These are phyloP conservation scores for Linnemannia schmuckeri DNA, from an alignment of 192 early-diverging fungal species.

Conservation along the genomic window DNA sequence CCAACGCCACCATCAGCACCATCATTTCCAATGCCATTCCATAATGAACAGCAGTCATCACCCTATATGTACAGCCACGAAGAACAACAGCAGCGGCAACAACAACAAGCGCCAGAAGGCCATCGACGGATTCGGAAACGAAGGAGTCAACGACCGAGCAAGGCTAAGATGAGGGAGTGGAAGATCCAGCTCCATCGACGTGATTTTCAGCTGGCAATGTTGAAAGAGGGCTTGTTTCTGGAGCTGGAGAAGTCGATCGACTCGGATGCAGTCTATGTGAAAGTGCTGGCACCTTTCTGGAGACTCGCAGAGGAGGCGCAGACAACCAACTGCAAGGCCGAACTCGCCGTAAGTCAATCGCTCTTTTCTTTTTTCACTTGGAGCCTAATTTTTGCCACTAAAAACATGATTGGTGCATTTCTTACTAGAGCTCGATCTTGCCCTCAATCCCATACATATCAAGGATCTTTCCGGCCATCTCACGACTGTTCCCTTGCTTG, in stretches of 20 bases:
- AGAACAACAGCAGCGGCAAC: background rate
- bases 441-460: constrained; percentile 41
- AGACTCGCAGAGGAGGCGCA: constrained; percentile 40
- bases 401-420: background rate
- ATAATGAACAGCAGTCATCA: background rate
- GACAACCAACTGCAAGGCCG: constrained; percentile 43
- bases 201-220: constrained; percentile 37
- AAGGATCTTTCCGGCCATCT: constrained; percentile 34
- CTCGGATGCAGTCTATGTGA: constrained; percentile 43
- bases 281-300: constrained; percentile 53
- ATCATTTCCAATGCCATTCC: background rate
- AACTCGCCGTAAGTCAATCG: constrained; percentile 28
- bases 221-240: constrained; percentile 47
- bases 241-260: constrained; percentile 43
- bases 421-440: constrained; percentile 22
- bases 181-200: constrained; percentile 34
- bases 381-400: background rate
- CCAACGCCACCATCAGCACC: background rate
- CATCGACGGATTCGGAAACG: background rate
- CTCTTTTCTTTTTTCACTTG: background rate
- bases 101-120: background rate
- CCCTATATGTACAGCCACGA: too few relatives aligned
- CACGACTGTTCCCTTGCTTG: constrained; percentile 25
- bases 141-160: constrained; percentile 14
- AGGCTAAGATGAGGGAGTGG: constrained; percentile 30